Evolutionary conservation across 2,329 filamentous ascomycete genomes (phyloP).

Genomic region (Thielaviopsis populi): DNA sequence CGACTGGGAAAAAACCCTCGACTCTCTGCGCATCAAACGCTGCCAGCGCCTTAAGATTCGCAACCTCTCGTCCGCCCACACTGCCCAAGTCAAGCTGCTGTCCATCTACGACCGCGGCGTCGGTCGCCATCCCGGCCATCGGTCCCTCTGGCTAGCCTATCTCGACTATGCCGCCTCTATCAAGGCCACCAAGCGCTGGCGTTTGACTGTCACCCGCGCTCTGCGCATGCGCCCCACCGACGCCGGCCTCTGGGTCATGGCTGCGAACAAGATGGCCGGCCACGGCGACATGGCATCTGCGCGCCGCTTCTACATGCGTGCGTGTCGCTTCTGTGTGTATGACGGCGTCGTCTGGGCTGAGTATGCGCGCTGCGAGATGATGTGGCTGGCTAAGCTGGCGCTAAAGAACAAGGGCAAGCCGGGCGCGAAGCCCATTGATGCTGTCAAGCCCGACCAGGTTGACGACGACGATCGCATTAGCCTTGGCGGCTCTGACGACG

Average conservation of each 20-base stretch:
- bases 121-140: conserved; percentile 65
- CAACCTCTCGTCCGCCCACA: conserved; percentile 45
- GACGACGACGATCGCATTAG: conserved; percentile 36
- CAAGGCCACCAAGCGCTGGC: conserved; percentile 51
- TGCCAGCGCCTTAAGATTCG: conserved; percentile 68
- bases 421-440: conserved; percentile 22
- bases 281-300: conserved; percentile 80
- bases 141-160: conserved; percentile 79
- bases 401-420: conserved; percentile 38
- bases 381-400: conserved; percentile 70
- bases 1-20: conserved; percentile 53
- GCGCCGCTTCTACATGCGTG: conserved; percentile 72
- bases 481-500: conserved; percentile 29
- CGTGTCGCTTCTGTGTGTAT: conserved; percentile 72
- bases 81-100: conserved; percentile 70
- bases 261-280: conserved; percentile 59
- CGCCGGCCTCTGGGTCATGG: conserved; percentile 72
- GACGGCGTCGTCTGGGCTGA: conserved; percentile 69
- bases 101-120: conserved; percentile 80
- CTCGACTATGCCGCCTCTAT: conserved; percentile 62
- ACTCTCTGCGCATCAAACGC: conserved; percentile 66
- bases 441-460: conserved; percentile 32
- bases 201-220: conserved; percentile 48
- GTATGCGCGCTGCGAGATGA: conserved; percentile 82
- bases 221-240: conserved; percentile 77